Conservation (phyloP, 306 rosid genomes). For the Nissolia schottii region DNA sequence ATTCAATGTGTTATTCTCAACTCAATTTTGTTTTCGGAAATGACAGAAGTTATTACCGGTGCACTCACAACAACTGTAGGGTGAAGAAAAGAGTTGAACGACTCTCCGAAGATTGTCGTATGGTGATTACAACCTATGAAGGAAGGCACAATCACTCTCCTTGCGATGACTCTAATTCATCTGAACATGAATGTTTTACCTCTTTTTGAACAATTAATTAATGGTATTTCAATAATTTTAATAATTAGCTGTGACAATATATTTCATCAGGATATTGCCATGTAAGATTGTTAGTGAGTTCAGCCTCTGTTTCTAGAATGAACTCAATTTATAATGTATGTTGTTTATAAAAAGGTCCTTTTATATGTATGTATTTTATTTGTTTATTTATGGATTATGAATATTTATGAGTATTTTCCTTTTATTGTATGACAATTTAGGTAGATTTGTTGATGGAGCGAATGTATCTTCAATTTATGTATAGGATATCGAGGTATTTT, state of each 20-base stretch:
- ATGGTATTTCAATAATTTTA: neutral
- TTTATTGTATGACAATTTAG: neutral
- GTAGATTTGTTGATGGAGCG: neutral
- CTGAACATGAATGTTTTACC: slow-evolving; percentile 82
- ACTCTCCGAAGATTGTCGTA: slow-evolving; percentile 93
- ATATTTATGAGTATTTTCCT: neutral
- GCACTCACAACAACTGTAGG: slow-evolving; percentile 87
- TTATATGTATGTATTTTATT: neutral
- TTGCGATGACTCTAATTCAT: slow-evolving; percentile 82
- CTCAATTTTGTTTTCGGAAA: neutral
- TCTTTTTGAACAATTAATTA: slow-evolving; percentile 46
- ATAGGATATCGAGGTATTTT: too few relatives aligned
- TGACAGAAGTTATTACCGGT: slow-evolving; percentile 87
- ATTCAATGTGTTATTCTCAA: neutral
- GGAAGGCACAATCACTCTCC: slow-evolving; percentile 98
- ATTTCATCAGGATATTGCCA: neutral
- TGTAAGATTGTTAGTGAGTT: neutral
- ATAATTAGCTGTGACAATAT: slow-evolving; percentile 18
- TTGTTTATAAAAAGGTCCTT: neutral
- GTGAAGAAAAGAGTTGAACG: slow-evolving; percentile 97
- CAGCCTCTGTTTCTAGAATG: neutral
- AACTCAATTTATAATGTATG: neutral
- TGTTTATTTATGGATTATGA: neutral
- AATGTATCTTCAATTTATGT: too few relatives aligned
- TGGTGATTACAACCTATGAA: slow-evolving; percentile 98